Evolutionary conservation across 2,329 filamentous ascomycete genomes (phyloP), one percentile per base, ranked within the genome.

Genomic region (Leptosphaerulina australis): DNA sequence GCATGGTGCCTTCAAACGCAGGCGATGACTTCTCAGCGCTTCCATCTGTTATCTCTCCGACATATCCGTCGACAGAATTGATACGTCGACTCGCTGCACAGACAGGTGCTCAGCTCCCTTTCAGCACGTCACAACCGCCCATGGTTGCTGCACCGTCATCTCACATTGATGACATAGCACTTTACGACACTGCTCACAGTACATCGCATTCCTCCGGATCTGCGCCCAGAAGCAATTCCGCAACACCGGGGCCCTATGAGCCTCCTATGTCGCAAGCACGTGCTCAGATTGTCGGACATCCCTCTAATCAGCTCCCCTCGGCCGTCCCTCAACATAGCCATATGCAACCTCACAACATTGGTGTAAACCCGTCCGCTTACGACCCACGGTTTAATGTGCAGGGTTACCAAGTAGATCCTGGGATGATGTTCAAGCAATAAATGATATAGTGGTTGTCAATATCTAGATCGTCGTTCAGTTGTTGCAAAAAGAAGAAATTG

Each of bases 1-100:
- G 58, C 22, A 58, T 66, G 20, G 57, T 68, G 25, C 62, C 68
- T 45, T 68, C 69, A 8, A 69, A 68, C 36, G 58, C 66, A 29
- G 46, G 49, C 44, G 64, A 68, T 18, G 69, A 72, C 25, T 63
- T 62, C 28, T 63, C 66, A 33, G 53, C 58, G 25, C 50, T 67
- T 35, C 55, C 64, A 20, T 47, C 62, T 20, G 56, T 64, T 38
- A 56, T 62, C 7, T 67, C 68, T 7, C 63, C 68, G 14, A 60
- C 66, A 9, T 70, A 70, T 45, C 66, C 66, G 45, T 67, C 65
- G 9, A 69, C 53, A 4, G 67, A 69, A 33, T 43, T 72, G 50
- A 70, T 70, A 52, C 68, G 69, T 21, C 67, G 68, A 47, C 60
- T 72, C 33, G 67, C 67, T 5, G 67, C 67, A 38, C 69, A 71